A percentile compares a stretch with the other conserved stretches of the same genome.
These are phyloP conservation scores for Polytrichum commune DNA, from an alignment of 225 moss, liverwort and hornwort species.

Conservation along the genomic window DNA sequence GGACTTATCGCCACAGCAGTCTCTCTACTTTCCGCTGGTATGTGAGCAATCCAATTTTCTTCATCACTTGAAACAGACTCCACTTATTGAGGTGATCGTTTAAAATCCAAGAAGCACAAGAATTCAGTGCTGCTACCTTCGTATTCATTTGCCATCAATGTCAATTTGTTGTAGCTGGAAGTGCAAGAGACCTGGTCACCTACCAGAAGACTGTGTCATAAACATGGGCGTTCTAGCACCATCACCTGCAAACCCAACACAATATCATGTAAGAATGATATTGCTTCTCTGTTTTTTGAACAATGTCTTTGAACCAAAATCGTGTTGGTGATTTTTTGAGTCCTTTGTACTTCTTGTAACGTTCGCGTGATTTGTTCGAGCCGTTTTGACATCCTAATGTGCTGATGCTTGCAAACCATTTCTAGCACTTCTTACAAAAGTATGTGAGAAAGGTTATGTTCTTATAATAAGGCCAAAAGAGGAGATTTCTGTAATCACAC, in stretches of 20 bases:
- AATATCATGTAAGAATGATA: conserved; percentile 31
- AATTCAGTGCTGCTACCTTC: too few species aligned
- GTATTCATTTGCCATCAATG: too few species aligned
- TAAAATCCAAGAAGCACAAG: too few species aligned
- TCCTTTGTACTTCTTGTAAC: too few species aligned
- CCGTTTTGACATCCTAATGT: too few species aligned
- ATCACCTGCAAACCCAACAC: conserved; percentile 47
- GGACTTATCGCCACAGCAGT: conserved; percentile 52
- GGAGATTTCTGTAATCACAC: too few species aligned
- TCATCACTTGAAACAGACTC: background rate
- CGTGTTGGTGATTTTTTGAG: background rate
- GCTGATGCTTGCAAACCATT: too few species aligned
- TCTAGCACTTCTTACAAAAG: too few species aligned
- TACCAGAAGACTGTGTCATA: conserved; percentile 56
- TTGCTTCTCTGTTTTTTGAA: background rate
- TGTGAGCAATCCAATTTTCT: background rate
- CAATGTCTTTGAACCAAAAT: background rate
- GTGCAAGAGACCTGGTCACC: conserved; percentile 73
- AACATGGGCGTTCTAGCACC: conserved; percentile 50
- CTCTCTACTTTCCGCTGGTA: conserved; percentile 68
- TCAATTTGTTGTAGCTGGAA: conserved; percentile 53
- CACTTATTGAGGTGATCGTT: too few species aligned
- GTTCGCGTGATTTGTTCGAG: too few species aligned
- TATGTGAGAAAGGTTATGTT: too few species aligned
- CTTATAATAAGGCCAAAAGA: too few species aligned